Evolutionary conservation across 306 rosid genomes (phyloP), one percentile per base, ranked within the genome.

Genomic region (Gynostemma pentaphyllum): DNA sequence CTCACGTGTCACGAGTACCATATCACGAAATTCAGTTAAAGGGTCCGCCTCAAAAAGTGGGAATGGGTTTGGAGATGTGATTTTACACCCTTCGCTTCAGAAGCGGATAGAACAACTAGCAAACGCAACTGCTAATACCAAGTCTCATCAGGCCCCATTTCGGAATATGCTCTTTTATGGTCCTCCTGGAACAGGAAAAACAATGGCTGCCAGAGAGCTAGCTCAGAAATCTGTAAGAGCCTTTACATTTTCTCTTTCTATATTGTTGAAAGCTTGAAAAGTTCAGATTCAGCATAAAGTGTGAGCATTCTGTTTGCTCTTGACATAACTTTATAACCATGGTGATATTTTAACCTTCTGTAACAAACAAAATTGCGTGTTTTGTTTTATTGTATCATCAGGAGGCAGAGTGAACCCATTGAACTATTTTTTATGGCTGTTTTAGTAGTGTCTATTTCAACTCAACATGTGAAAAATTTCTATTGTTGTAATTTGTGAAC

Each of bases 121-220:
- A 51, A 73, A 78, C 36, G 97, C 99, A 73, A 94, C 99, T 29
- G 89, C 95, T 28, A 89, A 94, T 79, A 94, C 99, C 52, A 94
- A 94, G 76, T 81, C 94, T 16, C 99, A 94, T 77, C 88, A 88
- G 70, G 99, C 99, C 39, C 99, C 97, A 5, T 94, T 88, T 68
- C 86, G 99, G 54, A 94, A 94, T 73, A 88, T 94, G 89, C 88
- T 94, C 68, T 94, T 94, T 70, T 94, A 94, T 76, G 97, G 99
- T 18, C 95, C 99, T 81, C 97, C 97, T 16, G 99, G 99, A 76
- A 94, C 99, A 44, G 99, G 99, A 68, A 94, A 94, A 66, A 94
- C 99, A 55, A 86, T 94, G 99, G 99, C 95, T 47, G 99, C 99
- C 24, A 82, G 99, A 74, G 97, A 88, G 80, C 67, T 94, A 71